phyloP scores from a whole-genome alignment of 768 basidiomycete species.

The Hygrophorus pudorinus region DNA sequence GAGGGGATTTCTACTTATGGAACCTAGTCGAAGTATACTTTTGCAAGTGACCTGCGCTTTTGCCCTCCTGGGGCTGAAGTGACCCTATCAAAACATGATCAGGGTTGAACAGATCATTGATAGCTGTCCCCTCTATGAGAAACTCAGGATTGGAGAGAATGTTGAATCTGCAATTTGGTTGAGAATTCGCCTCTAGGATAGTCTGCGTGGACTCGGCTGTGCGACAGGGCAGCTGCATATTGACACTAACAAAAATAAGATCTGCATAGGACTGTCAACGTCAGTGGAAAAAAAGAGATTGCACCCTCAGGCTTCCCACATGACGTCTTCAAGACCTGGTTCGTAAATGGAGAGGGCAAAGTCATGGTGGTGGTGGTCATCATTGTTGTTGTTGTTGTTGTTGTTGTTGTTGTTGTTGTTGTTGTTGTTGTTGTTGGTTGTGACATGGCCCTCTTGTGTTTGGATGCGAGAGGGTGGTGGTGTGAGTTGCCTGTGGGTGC shows the following conservation, averaged over 20 bases:
- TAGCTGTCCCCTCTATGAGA: conserved; percentile 96
- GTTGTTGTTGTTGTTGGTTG: too few relatives aligned
- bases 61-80: conserved; percentile 81
- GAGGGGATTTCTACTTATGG: conserved; percentile 46
- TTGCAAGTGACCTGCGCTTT: conserved; percentile 61
- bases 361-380: too few relatives aligned
- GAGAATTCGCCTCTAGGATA: conserved; percentile 97
- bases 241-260: conserved; percentile 96
- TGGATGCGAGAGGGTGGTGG: too few relatives aligned
- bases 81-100: conserved; percentile 98
- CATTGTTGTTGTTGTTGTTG: too few relatives aligned
- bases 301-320: conserved; percentile 77
- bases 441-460: too few relatives aligned
- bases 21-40: conserved; percentile 96
- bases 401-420: too few relatives aligned
- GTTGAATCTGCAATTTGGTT: conserved; percentile 83
- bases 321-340: conserved; percentile 89
- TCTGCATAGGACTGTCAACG: conserved; percentile 94
- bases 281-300: conserved; percentile 98
- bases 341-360: conserved; percentile 93
- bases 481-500: too few relatives aligned
- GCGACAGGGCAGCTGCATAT: conserved; percentile 99
- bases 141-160: conserved; percentile 99
- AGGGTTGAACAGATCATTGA: conserved; percentile 76
- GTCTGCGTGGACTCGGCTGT: conserved; percentile 99